phyloP scores from a whole-genome alignment of 495 filamentous ascomycete genomes.

The Aspergillus biplanus region DNA sequence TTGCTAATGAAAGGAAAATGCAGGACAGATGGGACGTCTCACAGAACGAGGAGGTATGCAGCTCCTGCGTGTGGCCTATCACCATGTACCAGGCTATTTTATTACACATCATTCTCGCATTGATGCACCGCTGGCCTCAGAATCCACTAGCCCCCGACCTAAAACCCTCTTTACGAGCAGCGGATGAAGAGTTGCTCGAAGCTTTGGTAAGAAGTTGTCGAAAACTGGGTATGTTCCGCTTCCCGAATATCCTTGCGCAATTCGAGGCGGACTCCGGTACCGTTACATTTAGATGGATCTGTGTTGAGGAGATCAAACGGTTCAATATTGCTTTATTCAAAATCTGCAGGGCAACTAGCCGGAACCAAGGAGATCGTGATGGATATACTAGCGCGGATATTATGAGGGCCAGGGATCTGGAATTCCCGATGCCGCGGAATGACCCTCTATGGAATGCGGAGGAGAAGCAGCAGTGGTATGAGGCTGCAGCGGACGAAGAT shows the following conservation, averaged over 20 bases:
- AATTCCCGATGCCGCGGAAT: constrained; percentile 34
- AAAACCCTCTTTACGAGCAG: constrained; percentile 18
- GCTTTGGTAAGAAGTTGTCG: constrained; percentile 32
- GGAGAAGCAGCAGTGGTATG: constrained; percentile 26
- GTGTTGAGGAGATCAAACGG: constrained; percentile 37
- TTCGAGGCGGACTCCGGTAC: constrained; percentile 19
- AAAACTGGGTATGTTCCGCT: constrained; percentile 35
- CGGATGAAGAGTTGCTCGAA: constrained; percentile 25
- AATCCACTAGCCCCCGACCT: constrained; percentile 23
- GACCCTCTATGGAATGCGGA: constrained; percentile 29
- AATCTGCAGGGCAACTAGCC: constrained; percentile 21
- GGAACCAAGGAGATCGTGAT: not conserved
- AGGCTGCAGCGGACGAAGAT: constrained; percentile 6
- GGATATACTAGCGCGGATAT: not conserved
- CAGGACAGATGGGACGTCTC: constrained; percentile 38
- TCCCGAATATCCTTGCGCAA: constrained; percentile 32
- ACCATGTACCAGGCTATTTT: constrained; percentile 40
- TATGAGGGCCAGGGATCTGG: constrained; percentile 29
- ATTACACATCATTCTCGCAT: constrained; percentile 33
- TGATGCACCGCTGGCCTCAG: constrained; percentile 12
- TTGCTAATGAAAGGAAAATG: no score
- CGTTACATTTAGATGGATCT: constrained; percentile 26
- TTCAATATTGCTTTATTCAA: constrained; percentile 35
- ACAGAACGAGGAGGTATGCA: constrained; percentile 12
- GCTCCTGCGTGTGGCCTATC: constrained; percentile 32